phyloP scores from a whole-genome alignment of 2,329 filamentous ascomycete genomes.

The Akanthomyces lecanii region DNA sequence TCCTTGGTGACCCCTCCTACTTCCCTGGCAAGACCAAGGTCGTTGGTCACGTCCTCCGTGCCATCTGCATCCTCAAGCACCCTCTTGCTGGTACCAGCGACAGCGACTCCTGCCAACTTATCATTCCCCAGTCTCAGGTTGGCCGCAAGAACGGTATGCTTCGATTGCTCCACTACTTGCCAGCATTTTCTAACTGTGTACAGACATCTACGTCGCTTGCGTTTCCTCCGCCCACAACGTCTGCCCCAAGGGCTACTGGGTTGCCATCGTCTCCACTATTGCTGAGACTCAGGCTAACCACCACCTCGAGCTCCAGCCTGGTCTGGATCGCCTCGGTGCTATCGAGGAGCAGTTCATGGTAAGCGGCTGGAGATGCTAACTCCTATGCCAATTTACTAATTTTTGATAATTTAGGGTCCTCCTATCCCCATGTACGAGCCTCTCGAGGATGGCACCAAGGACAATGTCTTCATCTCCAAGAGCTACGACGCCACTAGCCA shows the following conservation, averaged over 20 bases:
- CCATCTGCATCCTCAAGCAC: conserved; percentile 96
- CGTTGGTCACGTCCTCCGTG: conserved; percentile 85
- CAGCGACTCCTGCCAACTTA: conserved; percentile 86
- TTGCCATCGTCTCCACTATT: conserved; percentile 97
- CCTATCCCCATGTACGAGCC: conserved; percentile 95
- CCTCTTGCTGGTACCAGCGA: conserved; percentile 86
- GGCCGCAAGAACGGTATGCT: conserved; percentile 86
- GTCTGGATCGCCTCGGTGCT: conserved; percentile 84
- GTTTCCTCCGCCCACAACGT: conserved; percentile 96
- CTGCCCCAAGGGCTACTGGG: conserved; percentile 98
- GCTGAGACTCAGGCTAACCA: conserved; percentile 89
- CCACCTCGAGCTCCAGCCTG: conserved; percentile 89
- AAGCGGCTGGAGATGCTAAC: conserved; percentile 23
- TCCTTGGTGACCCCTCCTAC: conserved; percentile 94
- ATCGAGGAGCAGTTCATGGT: conserved; percentile 98
- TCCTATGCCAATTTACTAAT: neutral
- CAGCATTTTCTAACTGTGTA: conserved; percentile 14
- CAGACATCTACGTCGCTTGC: conserved; percentile 94
- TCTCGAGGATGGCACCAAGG: conserved; percentile 71
- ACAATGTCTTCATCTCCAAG: conserved; percentile 97
- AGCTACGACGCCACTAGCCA: conserved; percentile 97
- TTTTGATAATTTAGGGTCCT: conserved; percentile 48
- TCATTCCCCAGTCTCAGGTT: conserved; percentile 96
- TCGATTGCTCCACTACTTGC: neutral
- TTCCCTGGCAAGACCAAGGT: conserved; percentile 87